A percentile compares a stretch with the other conserved stretches of the same genome.
These are phyloP conservation scores for Zygotorulaspora florentina DNA, from an alignment of 805 yeast genomes.

Conservation along the genomic window DNA sequence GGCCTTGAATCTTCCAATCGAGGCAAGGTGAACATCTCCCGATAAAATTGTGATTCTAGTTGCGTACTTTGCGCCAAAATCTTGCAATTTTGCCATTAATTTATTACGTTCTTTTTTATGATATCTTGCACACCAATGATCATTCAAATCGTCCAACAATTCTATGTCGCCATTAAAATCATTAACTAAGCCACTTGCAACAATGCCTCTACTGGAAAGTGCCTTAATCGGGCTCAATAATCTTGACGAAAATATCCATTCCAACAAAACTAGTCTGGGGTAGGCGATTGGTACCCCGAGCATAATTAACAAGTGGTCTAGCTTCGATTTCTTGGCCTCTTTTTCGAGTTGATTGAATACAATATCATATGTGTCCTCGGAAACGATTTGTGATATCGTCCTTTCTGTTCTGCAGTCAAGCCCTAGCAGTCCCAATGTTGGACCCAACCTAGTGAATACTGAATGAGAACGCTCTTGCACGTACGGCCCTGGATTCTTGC, in stretches of 20 bases:
- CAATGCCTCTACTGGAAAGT: slow-evolving; percentile 56
- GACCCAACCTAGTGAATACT: slow-evolving; percentile 68
- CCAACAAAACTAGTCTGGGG: slow-evolving; percentile 91
- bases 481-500: slow-evolving; percentile 58
- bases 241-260: slow-evolving; percentile 61
- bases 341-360: slow-evolving; percentile 55
- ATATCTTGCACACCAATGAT: slow-evolving; percentile 90
- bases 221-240: slow-evolving; percentile 60
- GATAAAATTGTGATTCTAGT: slow-evolving; percentile 78
- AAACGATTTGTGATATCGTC: slow-evolving; percentile 52
- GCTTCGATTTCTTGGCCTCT: slow-evolving; percentile 51
- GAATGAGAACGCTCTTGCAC: slow-evolving; percentile 67
- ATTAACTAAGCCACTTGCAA: slow-evolving; percentile 72
- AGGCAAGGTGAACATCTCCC: slow-evolving; percentile 92
- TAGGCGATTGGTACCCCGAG: slow-evolving; percentile 94
- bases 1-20: slow-evolving; percentile 71
- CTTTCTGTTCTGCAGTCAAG: slow-evolving; percentile 94
- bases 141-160: slow-evolving; percentile 86
- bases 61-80: slow-evolving; percentile 58
- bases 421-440: slow-evolving; percentile 66
- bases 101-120: slow-evolving; percentile 84
- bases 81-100: slow-evolving; percentile 56
- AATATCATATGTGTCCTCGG: slow-evolving; percentile 50
- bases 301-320: slow-evolving; percentile 76
- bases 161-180: slow-evolving; percentile 92